phyloP scores from a whole-genome alignment of 192 early-diverging fungal species.

The Podila epigama region DNA sequence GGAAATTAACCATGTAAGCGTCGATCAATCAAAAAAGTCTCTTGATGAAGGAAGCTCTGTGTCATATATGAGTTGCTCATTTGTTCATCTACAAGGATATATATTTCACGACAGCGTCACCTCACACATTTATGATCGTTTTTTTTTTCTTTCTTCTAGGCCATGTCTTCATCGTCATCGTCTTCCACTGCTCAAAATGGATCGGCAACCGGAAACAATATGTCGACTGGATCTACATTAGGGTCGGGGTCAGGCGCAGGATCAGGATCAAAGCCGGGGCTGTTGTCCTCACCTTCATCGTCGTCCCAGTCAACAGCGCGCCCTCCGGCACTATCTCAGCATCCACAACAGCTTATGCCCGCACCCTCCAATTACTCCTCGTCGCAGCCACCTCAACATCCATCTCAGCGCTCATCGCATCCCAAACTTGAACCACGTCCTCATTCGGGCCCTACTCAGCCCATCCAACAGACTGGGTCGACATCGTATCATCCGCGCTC shows the following conservation, averaged over 20 bases:
- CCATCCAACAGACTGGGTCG: background rate
- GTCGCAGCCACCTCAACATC: background rate
- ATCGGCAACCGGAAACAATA: too few relatives aligned
- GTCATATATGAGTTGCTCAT: too few relatives aligned
- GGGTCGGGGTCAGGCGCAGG: background rate
- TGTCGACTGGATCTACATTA: background rate
- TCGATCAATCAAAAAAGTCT: background rate
- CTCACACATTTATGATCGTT: background rate
- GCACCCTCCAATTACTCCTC: background rate
- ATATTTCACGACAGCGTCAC: background rate
- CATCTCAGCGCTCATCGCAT: background rate
- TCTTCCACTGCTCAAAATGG: background rate
- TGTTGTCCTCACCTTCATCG: background rate
- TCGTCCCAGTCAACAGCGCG: background rate
- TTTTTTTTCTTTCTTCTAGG: background rate
- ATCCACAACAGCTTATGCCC: background rate
- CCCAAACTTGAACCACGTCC: background rate
- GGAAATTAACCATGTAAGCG: slow-evolving; percentile 28
- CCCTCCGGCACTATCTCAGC: background rate
- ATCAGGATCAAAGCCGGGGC: background rate
- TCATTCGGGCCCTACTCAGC: background rate
- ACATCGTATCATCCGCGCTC: background rate
- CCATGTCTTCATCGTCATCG: background rate
- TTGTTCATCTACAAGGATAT: background rate
- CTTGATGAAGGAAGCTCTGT: too few relatives aligned